These are phyloP conservation scores for Ammopiptanthus mongolicus DNA, from an alignment of 306 rosid genomes.

Conservation along the genomic window DNA sequence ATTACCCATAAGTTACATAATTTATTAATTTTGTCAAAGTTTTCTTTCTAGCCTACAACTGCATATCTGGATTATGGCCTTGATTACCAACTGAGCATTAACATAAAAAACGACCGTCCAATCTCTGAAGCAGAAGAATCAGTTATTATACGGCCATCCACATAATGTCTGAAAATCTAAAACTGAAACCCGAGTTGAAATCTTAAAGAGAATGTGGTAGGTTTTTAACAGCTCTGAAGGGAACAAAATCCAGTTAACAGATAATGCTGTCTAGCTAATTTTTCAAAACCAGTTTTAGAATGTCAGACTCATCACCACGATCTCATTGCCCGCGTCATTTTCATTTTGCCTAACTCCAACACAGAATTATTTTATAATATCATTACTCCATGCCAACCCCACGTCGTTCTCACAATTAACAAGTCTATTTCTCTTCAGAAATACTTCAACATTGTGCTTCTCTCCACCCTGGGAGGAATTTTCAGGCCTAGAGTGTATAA, in stretches of 20 bases:
- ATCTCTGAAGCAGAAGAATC: background rate
- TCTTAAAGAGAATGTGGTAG: constrained; percentile 19
- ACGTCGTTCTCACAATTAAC: constrained; percentile 26
- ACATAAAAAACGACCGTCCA: background rate
- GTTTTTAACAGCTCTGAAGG: constrained; percentile 20
- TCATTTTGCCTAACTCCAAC: background rate
- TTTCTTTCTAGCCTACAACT: background rate
- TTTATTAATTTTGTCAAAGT: background rate
- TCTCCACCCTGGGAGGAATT: constrained; percentile 11
- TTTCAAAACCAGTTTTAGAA: constrained; percentile 5
- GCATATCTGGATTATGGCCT: constrained; percentile 5
- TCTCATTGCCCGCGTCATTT: constrained; percentile 12
- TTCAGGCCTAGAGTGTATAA: background rate
- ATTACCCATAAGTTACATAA: background rate
- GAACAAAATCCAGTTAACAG: constrained; percentile 23
- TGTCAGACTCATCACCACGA: constrained; percentile 35
- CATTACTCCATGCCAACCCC: constrained; percentile 19
- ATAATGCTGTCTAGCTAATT: constrained; percentile 23
- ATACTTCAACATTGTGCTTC: constrained; percentile 1
- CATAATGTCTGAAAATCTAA: constrained; percentile 1
- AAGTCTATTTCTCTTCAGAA: constrained; percentile 26
- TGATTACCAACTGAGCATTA: constrained; percentile 17
- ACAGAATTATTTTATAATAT: background rate
- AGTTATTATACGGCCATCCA: constrained; percentile 9
- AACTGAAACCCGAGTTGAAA: constrained; percentile 25